These are phyloP conservation scores for Pythium guiyangense DNA, from an alignment of 352 stramenopile genomes.

Conservation along the genomic window DNA sequence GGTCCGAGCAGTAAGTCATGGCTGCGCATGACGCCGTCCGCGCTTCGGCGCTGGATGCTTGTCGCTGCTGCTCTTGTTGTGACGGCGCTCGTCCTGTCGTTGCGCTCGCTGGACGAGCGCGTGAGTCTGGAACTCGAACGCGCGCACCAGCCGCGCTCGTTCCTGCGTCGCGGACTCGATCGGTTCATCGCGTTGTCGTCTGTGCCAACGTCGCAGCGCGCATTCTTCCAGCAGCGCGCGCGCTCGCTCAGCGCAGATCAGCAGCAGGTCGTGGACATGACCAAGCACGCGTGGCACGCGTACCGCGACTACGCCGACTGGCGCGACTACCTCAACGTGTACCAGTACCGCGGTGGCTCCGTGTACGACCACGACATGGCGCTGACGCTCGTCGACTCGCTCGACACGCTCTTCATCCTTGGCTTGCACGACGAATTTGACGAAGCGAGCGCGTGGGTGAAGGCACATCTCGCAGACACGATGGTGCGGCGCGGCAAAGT, in stretches of 20 bases:
- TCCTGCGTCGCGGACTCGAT: no score
- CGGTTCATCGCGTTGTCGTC: no score
- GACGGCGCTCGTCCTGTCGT: no score
- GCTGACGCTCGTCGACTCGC: conserved; percentile 53
- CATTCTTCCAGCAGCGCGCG: conserved; percentile 19
- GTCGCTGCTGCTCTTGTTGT: no score
- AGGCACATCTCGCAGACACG: conserved; percentile 37
- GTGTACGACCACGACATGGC: conserved; percentile 58
- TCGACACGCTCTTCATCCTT: conserved; percentile 69
- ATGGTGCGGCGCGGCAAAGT: conserved; percentile 22
- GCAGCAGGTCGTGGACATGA: conserved; percentile 41
- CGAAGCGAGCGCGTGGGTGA: conserved; percentile 49
- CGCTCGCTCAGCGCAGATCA: conserved; percentile 34
- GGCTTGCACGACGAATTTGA: conserved; percentile 60
- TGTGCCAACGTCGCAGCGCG: conserved; percentile 10
- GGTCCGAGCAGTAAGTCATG: no score
- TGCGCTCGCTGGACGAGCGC: no score
- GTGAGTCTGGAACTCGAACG: no score
- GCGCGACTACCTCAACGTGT: conserved; percentile 36
- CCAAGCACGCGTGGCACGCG: conserved; percentile 46
- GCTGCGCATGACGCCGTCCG: no score
- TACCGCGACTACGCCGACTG: conserved; percentile 39
- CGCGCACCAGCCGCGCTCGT: no score
- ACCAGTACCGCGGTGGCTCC: conserved; percentile 11
- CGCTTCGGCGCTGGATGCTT: no score